A percentile compares a stretch with the other conserved stretches of the same genome.
Conservation (phyloP, 108 stramenopile genomes). For the Discostella stelligeroides region DNA sequence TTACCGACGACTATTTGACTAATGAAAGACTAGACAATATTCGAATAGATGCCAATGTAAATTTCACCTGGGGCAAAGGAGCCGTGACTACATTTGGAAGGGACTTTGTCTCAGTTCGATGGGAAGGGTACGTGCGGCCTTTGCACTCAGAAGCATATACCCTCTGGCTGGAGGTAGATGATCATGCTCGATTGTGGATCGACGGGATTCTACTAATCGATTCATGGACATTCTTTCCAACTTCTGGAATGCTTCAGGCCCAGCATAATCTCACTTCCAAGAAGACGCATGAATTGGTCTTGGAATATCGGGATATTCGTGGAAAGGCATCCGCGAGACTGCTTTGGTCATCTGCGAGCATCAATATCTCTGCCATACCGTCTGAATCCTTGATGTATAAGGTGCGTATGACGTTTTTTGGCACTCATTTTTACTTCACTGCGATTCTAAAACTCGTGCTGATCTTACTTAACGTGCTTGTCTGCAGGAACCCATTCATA, state of each 20-base stretch:
- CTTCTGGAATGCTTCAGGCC: constrained; percentile 27
- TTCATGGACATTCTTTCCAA: constrained; percentile 37
- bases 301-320: constrained; percentile 50
- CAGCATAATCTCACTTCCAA: constrained; percentile 22
- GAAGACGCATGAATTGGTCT: constrained; percentile 33
- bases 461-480: background rate
- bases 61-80: constrained; percentile 46
- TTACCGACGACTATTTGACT: constrained; percentile 41
- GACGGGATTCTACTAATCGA: constrained; percentile 49
- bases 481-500: constrained; percentile 26
- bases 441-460: background rate
- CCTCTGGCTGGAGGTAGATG: constrained; percentile 48
- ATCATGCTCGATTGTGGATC: constrained; percentile 51
- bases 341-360: constrained; percentile 48
- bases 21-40: constrained; percentile 22
- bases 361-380: constrained; percentile 32
- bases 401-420: constrained; percentile 12
- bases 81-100: constrained; percentile 36
- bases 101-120: constrained; percentile 45
- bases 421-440: background rate
- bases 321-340: constrained; percentile 42
- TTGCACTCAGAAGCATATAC: constrained; percentile 30
- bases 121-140: constrained; percentile 45
- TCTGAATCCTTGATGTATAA: constrained; percentile 30
- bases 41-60: constrained; percentile 44